Evolutionary conservation across 1,284 basidiomycete species (phyloP), one percentile per base, ranked within the genome.

Genomic region (Pseudozyma sp.): DNA sequence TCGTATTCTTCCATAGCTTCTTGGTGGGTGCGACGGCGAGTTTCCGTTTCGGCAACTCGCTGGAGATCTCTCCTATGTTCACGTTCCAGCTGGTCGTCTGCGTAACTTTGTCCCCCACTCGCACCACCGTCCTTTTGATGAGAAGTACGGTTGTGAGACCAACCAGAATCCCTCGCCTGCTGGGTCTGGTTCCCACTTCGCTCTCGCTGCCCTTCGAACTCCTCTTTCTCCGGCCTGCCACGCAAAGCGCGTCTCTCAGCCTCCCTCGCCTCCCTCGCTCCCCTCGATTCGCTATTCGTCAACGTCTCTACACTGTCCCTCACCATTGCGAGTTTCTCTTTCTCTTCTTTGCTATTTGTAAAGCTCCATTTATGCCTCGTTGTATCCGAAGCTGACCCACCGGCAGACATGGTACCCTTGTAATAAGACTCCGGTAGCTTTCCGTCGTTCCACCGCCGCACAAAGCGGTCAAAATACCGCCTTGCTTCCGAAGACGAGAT

Each of bases 381-480:
- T 0, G 62, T 36, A 5, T 56, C 52, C 25, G 51, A 56, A 1
- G 48, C 59, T 13, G 44, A 39, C 5, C 38, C 18, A 5, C 38
- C 40, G 18, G 56, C 55, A 6, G 62, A 59, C 2, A 61, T 39
- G 0, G n/a, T 49, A 3, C 74, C 66, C 16, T 6, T 31, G 44
- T 77, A 77, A 43, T 52, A 73, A 3, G 40, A 35, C 13, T 69
- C 64, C 0, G 56, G 47, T 11, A 80, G 52, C 12, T 38, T 40
- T 5, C 64, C 75, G 1, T 48, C 45, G 54, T 79, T 81, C 78
- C 77, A 80, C 6, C 62, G 39, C 5, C 59, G 58, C 3, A 63
- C 56, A 39, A 81, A 81, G 35, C 64, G 67, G 36, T 59, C 65
- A 57, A 81, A 81, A 49, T 75, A 66, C 8, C 66, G 52, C 6